Evolutionary conservation across 768 basidiomycete species (phyloP), one percentile per base, ranked within the genome.

Genomic region (Boletus subparvulus): DNA sequence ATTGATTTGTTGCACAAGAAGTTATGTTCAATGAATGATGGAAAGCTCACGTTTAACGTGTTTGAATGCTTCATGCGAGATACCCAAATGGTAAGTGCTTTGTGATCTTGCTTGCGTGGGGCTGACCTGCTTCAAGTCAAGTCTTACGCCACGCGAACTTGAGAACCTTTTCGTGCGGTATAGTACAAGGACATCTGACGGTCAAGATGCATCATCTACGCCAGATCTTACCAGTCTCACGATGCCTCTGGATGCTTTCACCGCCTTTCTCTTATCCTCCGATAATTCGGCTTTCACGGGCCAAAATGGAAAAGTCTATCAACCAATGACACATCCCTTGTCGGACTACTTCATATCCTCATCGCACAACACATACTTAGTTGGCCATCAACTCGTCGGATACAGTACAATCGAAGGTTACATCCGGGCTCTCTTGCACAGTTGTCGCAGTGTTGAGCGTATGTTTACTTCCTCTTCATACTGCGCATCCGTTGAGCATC

Each of bases 381-480:
- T 92, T 17, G 93, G 93, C 0, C 81, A 90, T 65, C 93, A 95
- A 65, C 80, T 93, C 4, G 80, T 94, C 41, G 96, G 96, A 6
- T 84, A 87, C 32, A 93, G 90, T 58, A 94, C 94, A 0, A 84
- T 92, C 28, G 95, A 97, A 66, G 85, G 96, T 0, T 98, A 98
- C 69, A 94, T 98, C 54, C 80, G 96, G 0, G 94, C 94, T 1
- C 75, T 98, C 40, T 77, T 97, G 41, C 90, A 90, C 48, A 84
- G 92, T 36, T 96, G 94, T 69, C 83, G 95, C n/a, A 93, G 90
- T 54, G 95, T 98, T 30, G 95, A 98, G 72, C 71, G 95, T 94
- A 63, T 61, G 89, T 80, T n/a, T 32, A 49, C 35, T 6, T 24
- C 40, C 46, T 47, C 32, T 44, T 35, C 44, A 42, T 42, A 6